Evolutionary conservation across 805 yeast genomes (phyloP).

Genomic region (Cyberlindnera misumaiensis): DNA sequence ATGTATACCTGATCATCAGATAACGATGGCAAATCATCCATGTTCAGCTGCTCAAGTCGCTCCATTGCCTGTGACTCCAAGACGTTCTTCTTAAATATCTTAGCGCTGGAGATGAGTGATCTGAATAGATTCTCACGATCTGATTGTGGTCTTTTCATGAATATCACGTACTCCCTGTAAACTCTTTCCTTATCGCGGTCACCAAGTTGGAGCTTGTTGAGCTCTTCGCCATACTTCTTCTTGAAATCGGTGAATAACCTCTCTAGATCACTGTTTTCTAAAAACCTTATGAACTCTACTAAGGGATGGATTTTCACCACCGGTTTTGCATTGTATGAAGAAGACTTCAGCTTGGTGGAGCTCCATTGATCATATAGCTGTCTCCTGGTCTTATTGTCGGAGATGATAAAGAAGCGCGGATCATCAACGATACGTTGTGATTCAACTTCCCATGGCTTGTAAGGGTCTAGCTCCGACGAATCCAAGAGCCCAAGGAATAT

Average conservation of each 20-base stretch:
- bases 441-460: constrained; percentile 42
- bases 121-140: constrained; percentile 17
- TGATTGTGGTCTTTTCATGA: constrained; percentile 11
- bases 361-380: constrained; percentile 43
- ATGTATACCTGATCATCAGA: constrained; percentile 5
- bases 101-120: constrained; percentile 8
- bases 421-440: constrained; percentile 34
- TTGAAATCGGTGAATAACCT: constrained; percentile 34
- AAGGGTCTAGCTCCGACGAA: constrained; percentile 33
- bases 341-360: constrained; percentile 2
- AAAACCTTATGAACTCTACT: constrained; percentile 22
- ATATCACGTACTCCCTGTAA: constrained; percentile 28
- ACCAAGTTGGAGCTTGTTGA: constrained; percentile 21
- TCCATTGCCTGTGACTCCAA: background rate
- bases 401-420: constrained; percentile 31
- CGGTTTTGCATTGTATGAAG: background rate
- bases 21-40: constrained; percentile 1
- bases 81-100: constrained; percentile 17
- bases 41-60: background rate
- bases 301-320: constrained; percentile 7
- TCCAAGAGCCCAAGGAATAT: constrained; percentile 31
- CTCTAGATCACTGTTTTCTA: constrained; percentile 23
- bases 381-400: constrained; percentile 29
- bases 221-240: constrained; percentile 25
- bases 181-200: constrained; percentile 32